Conservation (phyloP, 2,329 filamentous ascomycete species). For the Salinomyces thailandicus region DNA sequence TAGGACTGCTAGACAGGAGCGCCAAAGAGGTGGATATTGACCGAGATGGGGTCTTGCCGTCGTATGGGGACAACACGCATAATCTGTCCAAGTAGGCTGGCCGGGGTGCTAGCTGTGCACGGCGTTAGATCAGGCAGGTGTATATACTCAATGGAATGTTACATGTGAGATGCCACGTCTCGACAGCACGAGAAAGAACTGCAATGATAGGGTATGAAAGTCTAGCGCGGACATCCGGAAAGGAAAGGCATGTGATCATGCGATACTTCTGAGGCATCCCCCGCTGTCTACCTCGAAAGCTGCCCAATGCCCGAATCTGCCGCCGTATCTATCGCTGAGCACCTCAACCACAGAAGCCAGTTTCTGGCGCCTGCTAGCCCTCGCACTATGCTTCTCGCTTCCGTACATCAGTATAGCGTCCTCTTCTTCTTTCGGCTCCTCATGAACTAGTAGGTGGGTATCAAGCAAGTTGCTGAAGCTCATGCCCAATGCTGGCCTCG, state of each 20-base stretch:
- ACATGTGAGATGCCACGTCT: too few relatives aligned
- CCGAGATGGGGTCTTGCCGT: slow-evolving; percentile 33
- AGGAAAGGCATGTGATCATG: neutral
- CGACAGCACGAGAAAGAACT: too few relatives aligned
- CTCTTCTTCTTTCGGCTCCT: slow-evolving; percentile 24
- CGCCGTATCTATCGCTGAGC: slow-evolving; percentile 31
- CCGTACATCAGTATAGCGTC: slow-evolving; percentile 28
- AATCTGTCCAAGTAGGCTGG: slow-evolving; percentile 10
- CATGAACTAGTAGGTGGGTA: slow-evolving; percentile 31
- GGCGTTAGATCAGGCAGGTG: neutral
- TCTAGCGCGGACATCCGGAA: too few relatives aligned
- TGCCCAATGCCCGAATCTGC: slow-evolving; percentile 31
- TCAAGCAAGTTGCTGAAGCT: slow-evolving; percentile 30
- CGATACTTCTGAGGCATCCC: slow-evolving; percentile 1
- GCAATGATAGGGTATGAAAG: too few relatives aligned
- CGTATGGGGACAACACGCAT: slow-evolving; percentile 17
- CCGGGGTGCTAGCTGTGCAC: neutral
- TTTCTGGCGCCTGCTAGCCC: slow-evolving; percentile 13
- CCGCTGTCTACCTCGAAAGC: slow-evolving; percentile 11
- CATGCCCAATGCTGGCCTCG: slow-evolving; percentile 30
- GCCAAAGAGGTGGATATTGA: slow-evolving; percentile 58
- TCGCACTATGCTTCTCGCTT: slow-evolving; percentile 6
- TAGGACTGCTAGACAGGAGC: slow-evolving; percentile 67
- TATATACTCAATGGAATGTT: neutral
- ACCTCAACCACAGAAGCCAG: slow-evolving; percentile 31